Evolutionary conservation across 495 filamentous ascomycete species (phyloP), one percentile per base, ranked within the genome.

Genomic region (Penicillium taxi): DNA sequence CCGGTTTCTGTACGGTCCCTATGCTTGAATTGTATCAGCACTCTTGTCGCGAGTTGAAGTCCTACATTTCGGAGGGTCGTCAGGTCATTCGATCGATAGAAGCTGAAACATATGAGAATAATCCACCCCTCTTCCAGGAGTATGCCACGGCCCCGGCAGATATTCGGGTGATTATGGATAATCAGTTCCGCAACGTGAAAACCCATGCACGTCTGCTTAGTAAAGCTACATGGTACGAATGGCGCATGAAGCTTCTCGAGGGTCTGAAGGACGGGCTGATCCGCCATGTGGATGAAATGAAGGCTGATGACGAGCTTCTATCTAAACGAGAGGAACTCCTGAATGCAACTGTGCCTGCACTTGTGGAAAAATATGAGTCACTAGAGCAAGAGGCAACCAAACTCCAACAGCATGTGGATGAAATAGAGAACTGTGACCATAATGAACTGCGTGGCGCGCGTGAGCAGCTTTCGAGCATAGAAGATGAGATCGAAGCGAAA

Each of bases 221-320:
- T 64, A 94, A 94, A 55, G 86, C 78, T 24, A 89, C 86, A 59
- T 98, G 93, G 93, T 96, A 98, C 54, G 81, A 88, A 52, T 98
- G 93, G 93, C 84, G 93, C 21, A 87, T 84, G 77, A 86, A 86
- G 47, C 75, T 96, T 17, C 78, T 95, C 9, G 80, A 84, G 15
- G 86, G 84, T 4, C 69, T 96, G 13, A 84, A 80, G 51, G 78
- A 85, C 42, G 86, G 82, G 2, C 73, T 98, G 1, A 53, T 82
- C 22, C 78, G 76, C 24, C 87, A 85, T 26, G 66, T 71, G 0
- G 74, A 83, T 27, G 84, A 81, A 23, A 82, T 96, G 80, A 72
- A 77, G 25, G 63, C 66, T 8, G 91, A 98, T 41, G 80, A 85
- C 39, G 63, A 70, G 26, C 32, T 76, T n/a, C 55, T 98, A 6